These are phyloP conservation scores for Discostella pseudostelligera DNA, from an alignment of 108 stramenopile species.

Conservation along the genomic window DNA sequence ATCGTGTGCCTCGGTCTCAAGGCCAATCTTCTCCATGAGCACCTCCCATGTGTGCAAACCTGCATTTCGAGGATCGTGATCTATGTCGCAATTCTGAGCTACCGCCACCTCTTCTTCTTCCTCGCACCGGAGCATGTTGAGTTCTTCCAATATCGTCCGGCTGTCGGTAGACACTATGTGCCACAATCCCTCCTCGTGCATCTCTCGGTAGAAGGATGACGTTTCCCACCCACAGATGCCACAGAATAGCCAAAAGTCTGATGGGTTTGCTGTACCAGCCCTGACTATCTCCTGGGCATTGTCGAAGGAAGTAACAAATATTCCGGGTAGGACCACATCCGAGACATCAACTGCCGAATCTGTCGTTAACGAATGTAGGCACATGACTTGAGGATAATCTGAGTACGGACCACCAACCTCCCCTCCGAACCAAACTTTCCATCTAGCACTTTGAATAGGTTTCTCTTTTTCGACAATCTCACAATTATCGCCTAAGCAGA, in stretches of 20 bases:
- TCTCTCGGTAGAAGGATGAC: constrained; percentile 33
- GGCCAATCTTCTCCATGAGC: constrained; percentile 50
- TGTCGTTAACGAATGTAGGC: constrained; percentile 35
- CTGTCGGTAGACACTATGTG: constrained; percentile 32
- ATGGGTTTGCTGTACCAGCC: constrained; percentile 32
- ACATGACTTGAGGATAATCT: constrained; percentile 40
- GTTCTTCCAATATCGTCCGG: constrained; percentile 37
- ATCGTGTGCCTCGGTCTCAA: constrained; percentile 12
- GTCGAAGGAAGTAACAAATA: constrained; percentile 38
- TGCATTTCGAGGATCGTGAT: constrained; percentile 35
- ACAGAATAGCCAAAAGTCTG: constrained; percentile 51
- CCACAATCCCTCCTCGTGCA: constrained; percentile 46
- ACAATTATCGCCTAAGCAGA: constrained; percentile 9
- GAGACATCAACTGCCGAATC: constrained; percentile 28
- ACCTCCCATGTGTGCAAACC: constrained; percentile 51
- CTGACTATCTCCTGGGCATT: constrained; percentile 30
- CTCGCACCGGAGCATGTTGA: constrained; percentile 44
- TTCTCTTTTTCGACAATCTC: background rate
- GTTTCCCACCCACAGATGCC: constrained; percentile 56
- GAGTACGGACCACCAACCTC: constrained; percentile 54
- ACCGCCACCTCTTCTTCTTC: constrained; percentile 27
- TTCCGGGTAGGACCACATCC: constrained; percentile 36
- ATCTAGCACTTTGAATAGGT: constrained; percentile 4
- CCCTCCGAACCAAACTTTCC: constrained; percentile 78
- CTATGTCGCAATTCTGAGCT: constrained; percentile 32